phyloP scores from a whole-genome alignment of 2,329 filamentous ascomycete genomes.

The Acrodontium crateriforme region DNA sequence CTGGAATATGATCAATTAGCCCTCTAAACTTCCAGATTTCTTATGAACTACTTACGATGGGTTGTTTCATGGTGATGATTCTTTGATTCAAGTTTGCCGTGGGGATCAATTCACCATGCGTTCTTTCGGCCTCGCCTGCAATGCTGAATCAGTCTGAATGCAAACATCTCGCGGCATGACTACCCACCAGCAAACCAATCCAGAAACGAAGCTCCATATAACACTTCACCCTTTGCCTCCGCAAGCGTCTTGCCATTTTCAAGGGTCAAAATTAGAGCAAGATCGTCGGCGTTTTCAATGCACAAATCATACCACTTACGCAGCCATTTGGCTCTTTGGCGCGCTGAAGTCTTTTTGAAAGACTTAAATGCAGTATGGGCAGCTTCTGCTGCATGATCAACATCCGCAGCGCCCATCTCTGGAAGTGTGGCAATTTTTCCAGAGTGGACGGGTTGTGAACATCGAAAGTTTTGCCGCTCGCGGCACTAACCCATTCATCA shows the following conservation, averaged over 20 bases:
- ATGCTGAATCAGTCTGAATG: too few relatives aligned
- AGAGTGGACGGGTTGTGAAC: constrained; percentile 13
- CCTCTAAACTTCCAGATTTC: too few relatives aligned
- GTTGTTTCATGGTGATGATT: constrained; percentile 11
- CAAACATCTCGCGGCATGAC: too few relatives aligned
- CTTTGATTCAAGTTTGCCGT: constrained; percentile 9
- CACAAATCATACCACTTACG: constrained; percentile 18
- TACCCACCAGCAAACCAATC: constrained; percentile 22
- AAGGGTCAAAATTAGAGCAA: constrained; percentile 18
- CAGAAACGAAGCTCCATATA: constrained; percentile 18
- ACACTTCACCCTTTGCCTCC: constrained; percentile 19
- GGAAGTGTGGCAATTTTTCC: constrained; percentile 11
- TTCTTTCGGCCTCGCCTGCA: constrained; percentile 1
- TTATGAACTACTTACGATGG: too few relatives aligned
- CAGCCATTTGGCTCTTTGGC: constrained; percentile 13
- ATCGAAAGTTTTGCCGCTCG: constrained; percentile 12
- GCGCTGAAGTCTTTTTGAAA: constrained; percentile 12
- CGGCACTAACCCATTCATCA: constrained; percentile 11
- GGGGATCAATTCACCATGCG: not conserved
- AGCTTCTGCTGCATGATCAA: constrained; percentile 9
- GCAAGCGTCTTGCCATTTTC: constrained; percentile 22
- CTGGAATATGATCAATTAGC: constrained; percentile 17
- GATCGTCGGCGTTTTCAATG: constrained; percentile 10
- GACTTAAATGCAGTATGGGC: constrained; percentile 11
- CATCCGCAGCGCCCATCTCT: constrained; percentile 12